A percentile compares a stretch with the other conserved stretches of the same genome.
phyloP scores from a whole-genome alignment of 2,329 filamentous ascomycete species.

The Neonectria neomacrospora region DNA sequence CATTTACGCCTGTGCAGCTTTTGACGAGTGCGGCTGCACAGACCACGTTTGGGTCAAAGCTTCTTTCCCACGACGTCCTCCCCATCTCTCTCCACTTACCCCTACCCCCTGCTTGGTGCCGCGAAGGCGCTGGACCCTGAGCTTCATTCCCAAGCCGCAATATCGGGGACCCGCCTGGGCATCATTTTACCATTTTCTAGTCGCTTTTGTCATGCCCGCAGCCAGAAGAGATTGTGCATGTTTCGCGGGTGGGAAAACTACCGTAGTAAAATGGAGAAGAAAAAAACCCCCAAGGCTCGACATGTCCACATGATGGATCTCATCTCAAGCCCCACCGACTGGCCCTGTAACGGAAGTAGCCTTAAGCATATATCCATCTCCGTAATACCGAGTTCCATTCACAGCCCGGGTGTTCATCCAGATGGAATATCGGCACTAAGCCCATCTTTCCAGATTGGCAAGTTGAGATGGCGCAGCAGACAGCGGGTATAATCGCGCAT shows the following conservation, averaged over 20 bases:
- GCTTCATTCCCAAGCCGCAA: slow-evolving; percentile 25
- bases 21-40: slow-evolving; percentile 30
- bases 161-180: slow-evolving; percentile 38
- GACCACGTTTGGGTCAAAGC: slow-evolving; percentile 10
- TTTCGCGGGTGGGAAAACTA: slow-evolving; percentile 17
- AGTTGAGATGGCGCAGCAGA: slow-evolving; percentile 14
- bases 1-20: slow-evolving; percentile 30
- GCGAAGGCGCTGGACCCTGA: slow-evolving; percentile 37
- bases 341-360: background rate
- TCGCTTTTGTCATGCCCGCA: slow-evolving; percentile 23
- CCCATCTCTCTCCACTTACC: slow-evolving; percentile 13
- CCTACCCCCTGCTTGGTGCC: slow-evolving; percentile 39
- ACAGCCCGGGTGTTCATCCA: background rate
- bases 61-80: slow-evolving; percentile 6
- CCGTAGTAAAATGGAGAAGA: no score
- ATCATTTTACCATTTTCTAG: slow-evolving; percentile 32
- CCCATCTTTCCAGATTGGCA: slow-evolving; percentile 16
- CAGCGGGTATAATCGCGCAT: slow-evolving; percentile 1
- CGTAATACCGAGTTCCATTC: background rate
- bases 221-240: slow-evolving; percentile 22
- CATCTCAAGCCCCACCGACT: background rate
- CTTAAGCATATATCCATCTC: slow-evolving; percentile 11
- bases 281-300: slow-evolving; percentile 10
- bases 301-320: slow-evolving; percentile 27
- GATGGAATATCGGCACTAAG: slow-evolving; percentile 19